phyloP scores from a whole-genome alignment of 2,329 filamentous ascomycete genomes.

The Davidsoniella eucalypti region DNA sequence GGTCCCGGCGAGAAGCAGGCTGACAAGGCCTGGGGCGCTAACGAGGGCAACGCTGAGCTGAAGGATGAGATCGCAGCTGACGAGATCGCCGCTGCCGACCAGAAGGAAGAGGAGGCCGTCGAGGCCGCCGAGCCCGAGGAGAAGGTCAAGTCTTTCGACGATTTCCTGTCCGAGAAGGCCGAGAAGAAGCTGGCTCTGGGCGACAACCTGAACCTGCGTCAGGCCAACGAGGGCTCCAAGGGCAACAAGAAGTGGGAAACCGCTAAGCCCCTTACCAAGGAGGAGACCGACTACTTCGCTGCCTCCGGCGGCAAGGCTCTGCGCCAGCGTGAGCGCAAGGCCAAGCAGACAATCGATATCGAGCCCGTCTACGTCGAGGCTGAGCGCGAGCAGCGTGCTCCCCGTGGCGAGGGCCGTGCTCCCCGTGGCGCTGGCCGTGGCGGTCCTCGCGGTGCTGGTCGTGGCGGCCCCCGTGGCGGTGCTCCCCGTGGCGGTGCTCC shows the following conservation, averaged over 20 bases:
- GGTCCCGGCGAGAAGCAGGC: constrained; percentile 63
- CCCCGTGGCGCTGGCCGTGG: constrained; percentile 28
- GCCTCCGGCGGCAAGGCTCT: constrained; percentile 58
- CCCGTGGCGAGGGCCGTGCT: constrained; percentile 32
- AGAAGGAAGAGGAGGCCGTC: constrained; percentile 43
- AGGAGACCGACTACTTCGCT: constrained; percentile 62
- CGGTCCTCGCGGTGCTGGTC: constrained; percentile 24
- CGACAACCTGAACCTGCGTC: constrained; percentile 52
- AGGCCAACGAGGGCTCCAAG: constrained; percentile 84
- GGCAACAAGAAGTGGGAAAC: constrained; percentile 82
- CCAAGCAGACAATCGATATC: constrained; percentile 79
- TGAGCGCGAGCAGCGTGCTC: constrained; percentile 36
- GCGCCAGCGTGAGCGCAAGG: constrained; percentile 79
- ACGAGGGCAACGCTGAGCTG: constrained; percentile 67
- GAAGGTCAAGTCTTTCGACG: constrained; percentile 76
- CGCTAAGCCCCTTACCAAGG: constrained; percentile 55
- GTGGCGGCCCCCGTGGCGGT: constrained; percentile 33
- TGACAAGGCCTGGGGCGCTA: constrained; percentile 76
- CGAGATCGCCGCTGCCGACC: constrained; percentile 70
- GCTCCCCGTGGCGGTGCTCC: constrained; percentile 22
- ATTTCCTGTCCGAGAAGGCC: constrained; percentile 60
- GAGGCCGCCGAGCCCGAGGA: constrained; percentile 53
- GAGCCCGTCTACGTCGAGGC: constrained; percentile 69
- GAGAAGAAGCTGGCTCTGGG: constrained; percentile 63
- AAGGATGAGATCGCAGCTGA: constrained; percentile 86